These are phyloP conservation scores for Nitzschia sp. DNA, from an alignment of 108 stramenopile genomes.

Conservation along the genomic window DNA sequence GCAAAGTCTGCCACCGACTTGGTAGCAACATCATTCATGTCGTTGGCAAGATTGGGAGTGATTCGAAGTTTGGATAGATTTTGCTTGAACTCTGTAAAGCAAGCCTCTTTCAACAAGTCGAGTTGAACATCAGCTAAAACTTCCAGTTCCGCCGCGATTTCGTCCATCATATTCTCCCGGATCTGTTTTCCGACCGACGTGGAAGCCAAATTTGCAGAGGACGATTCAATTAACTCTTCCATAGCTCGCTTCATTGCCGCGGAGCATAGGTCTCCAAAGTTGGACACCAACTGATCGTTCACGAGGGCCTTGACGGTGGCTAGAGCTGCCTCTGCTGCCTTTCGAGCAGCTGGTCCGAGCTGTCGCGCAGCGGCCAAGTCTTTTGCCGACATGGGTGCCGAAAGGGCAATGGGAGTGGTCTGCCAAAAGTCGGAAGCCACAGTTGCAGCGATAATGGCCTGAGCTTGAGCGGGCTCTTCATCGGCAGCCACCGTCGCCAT, in stretches of 20 bases:
- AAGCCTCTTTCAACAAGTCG: conserved; percentile 45
- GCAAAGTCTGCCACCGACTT: conserved; percentile 57
- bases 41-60: conserved; percentile 62
- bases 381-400: conserved; percentile 46
- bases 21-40: conserved; percentile 68
- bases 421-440: conserved; percentile 42
- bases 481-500: conserved; percentile 48
- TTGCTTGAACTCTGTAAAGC: conserved; percentile 69
- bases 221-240: conserved; percentile 46
- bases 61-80: conserved; percentile 71
- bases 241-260: conserved; percentile 67
- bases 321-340: conserved; percentile 47
- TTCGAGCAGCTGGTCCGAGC: conserved; percentile 52
- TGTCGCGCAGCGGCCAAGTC: conserved; percentile 74
- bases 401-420: conserved; percentile 33
- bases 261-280: conserved; percentile 74
- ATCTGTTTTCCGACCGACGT: conserved; percentile 62
- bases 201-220: conserved; percentile 17
- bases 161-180: conserved; percentile 48
- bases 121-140: conserved; percentile 68
- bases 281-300: conserved; percentile 56
- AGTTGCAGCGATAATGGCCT: conserved; percentile 29
- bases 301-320: conserved; percentile 24
- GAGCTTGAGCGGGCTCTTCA: conserved; percentile 37
- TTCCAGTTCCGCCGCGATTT: conserved; percentile 60